phyloP scores from a whole-genome alignment of 83 land plant genomes.

The Picea mariana region DNA sequence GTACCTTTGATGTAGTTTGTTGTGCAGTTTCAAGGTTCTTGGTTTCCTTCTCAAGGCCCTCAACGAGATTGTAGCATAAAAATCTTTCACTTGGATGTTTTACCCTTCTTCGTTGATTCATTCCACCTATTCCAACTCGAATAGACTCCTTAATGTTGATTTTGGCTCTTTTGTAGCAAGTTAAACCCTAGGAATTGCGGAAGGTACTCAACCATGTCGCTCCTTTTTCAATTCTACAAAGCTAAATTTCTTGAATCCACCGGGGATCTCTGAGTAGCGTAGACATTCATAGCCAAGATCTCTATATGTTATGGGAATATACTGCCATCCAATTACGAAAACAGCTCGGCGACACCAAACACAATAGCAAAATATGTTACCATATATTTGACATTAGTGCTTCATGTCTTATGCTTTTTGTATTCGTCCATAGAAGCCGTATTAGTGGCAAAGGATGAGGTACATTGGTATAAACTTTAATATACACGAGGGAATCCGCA shows the following conservation, averaged over 20 bases:
- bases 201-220: too few relatives aligned
- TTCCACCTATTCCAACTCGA: too few relatives aligned
- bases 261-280: slow-evolving; percentile 23
- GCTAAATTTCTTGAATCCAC: slow-evolving; percentile 32
- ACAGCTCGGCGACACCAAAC: slow-evolving; percentile 26
- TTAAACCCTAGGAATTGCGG: too few relatives aligned
- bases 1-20: slow-evolving; percentile 22
- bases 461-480: too few relatives aligned
- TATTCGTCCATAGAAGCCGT: too few relatives aligned
- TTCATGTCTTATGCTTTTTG: too few relatives aligned
- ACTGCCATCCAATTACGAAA: slow-evolving; percentile 35
- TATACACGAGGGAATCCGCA: too few relatives aligned
- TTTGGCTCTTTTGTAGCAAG: too few relatives aligned
- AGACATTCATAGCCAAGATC: background rate
- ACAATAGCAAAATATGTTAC: background rate
- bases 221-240: slow-evolving; percentile 46
- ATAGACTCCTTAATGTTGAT: too few relatives aligned
- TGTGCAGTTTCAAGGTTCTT: slow-evolving; percentile 50
- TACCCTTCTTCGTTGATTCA: too few relatives aligned
- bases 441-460: too few relatives aligned
- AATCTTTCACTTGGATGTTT: slow-evolving; percentile 84
- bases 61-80: slow-evolving; percentile 91
- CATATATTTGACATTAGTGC: too few relatives aligned
- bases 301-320: background rate
- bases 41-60: slow-evolving; percentile 56